phyloP scores from a whole-genome alignment of 306 rosid genomes.

The Morella rubra region DNA sequence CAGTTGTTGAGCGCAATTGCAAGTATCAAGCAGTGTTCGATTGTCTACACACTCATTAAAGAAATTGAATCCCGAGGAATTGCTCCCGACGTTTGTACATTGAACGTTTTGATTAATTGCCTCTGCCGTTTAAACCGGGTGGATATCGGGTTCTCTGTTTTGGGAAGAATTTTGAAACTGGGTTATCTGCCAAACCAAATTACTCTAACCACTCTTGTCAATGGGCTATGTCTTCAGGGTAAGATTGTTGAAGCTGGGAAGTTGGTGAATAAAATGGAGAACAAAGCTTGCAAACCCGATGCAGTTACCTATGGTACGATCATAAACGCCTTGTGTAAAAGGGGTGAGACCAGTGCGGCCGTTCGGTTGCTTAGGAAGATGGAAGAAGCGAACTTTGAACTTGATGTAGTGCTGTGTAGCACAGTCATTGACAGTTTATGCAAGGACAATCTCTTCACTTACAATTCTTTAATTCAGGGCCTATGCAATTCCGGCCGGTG shows the following conservation, averaged over 20 bases:
- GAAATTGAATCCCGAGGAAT: too few species aligned
- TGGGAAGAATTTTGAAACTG: slow-evolving; percentile 38
- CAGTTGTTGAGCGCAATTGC: too few species aligned
- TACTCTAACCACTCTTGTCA: slow-evolving; percentile 35
- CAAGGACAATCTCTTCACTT: too few species aligned
- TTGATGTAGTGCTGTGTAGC: slow-evolving; percentile 28
- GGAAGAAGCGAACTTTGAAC: slow-evolving; percentile 20
- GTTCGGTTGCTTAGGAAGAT: slow-evolving; percentile 28
- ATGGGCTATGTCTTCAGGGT: slow-evolving; percentile 35
- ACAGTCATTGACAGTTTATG: slow-evolving; percentile 38
- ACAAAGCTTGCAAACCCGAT: slow-evolving; percentile 22
- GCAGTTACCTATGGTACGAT: slow-evolving; percentile 25
- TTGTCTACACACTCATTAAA: too few species aligned
- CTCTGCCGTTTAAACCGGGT: slow-evolving; percentile 28
- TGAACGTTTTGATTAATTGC: slow-evolving; percentile 33
- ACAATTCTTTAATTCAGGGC: too few species aligned
- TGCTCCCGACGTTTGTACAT: slow-evolving; percentile 33
- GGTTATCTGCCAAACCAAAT: slow-evolving; percentile 34
- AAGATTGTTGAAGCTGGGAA: slow-evolving; percentile 24
- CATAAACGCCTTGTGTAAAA: slow-evolving; percentile 45
- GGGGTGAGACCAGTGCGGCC: slow-evolving; percentile 12
- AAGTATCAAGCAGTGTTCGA: too few species aligned
- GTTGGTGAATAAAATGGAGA: slow-evolving; percentile 25
- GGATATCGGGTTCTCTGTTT: slow-evolving; percentile 34
- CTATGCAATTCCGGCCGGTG: too few species aligned